Conservation (phyloP, 306 rosid genomes). For the Cucumis cinereus region DNA sequence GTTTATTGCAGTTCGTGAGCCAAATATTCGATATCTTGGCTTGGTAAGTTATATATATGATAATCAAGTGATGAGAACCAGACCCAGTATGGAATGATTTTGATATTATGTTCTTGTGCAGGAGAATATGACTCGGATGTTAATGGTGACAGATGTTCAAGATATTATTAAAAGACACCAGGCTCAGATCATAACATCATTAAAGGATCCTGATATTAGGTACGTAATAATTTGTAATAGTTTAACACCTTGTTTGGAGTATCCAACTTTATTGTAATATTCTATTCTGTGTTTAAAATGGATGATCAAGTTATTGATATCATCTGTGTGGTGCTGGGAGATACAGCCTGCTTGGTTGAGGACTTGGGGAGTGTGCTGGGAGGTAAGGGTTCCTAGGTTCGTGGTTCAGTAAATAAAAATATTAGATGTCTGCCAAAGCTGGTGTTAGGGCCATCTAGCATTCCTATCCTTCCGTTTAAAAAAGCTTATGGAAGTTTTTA, state of each 20-base stretch:
- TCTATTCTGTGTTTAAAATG: background rate
- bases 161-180: conserved; percentile 96
- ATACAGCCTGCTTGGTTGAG: background rate
- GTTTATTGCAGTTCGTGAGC: conserved; percentile 98
- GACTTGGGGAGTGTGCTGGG: background rate
- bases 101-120: conserved; percentile 26
- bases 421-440: background rate
- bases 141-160: conserved; percentile 98
- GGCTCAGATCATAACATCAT: conserved; percentile 95
- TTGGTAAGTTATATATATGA: conserved; percentile 44
- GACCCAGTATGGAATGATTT: conserved; percentile 12
- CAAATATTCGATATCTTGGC: conserved; percentile 96
- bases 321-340: background rate
- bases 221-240: conserved; percentile 11
- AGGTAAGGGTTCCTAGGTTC: background rate
- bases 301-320: background rate
- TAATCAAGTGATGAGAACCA: background rate
- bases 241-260: conserved; percentile 16
- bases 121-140: conserved; percentile 98
- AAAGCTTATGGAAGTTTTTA: background rate
- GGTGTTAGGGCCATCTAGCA: background rate
- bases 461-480: too few relatives aligned
- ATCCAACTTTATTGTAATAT: background rate
- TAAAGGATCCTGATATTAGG: conserved; percentile 99
- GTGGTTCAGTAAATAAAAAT: background rate